Evolutionary conservation across 805 yeast species (phyloP).

Genomic region (Candida xyloterini): DNA sequence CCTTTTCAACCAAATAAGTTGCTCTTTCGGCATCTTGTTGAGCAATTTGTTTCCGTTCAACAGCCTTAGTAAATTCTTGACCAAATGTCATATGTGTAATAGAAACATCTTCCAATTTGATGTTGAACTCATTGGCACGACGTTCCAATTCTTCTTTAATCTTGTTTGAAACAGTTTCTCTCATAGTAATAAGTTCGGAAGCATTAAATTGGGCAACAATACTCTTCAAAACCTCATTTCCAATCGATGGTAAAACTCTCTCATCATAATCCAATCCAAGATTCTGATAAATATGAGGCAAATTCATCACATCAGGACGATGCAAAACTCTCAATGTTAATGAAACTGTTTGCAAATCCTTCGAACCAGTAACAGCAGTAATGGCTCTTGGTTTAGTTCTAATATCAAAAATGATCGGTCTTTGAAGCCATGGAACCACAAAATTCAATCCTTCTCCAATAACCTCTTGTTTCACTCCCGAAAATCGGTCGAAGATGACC

Average conservation of each 20-base stretch:
- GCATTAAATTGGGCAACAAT: slow-evolving; percentile 99
- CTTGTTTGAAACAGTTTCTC: slow-evolving; percentile 89
- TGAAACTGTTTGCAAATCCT: slow-evolving; percentile 94
- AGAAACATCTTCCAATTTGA: slow-evolving; percentile 92
- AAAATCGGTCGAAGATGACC: slow-evolving; percentile 86
- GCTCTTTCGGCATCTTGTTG: slow-evolving; percentile 99
- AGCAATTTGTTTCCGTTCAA: slow-evolving; percentile 97
- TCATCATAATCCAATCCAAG: slow-evolving; percentile 95
- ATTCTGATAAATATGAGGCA: slow-evolving; percentile 86
- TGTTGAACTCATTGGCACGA: slow-evolving; percentile 86
- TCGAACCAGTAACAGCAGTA: slow-evolving; percentile 93
- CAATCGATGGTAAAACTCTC: slow-evolving; percentile 93
- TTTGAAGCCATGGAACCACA: slow-evolving; percentile 92
- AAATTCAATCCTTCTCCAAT: slow-evolving; percentile 97
- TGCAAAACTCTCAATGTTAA: slow-evolving; percentile 89
- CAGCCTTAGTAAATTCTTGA: slow-evolving; percentile 94
- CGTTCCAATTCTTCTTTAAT: slow-evolving; percentile 81
- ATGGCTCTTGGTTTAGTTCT: slow-evolving; percentile 94
- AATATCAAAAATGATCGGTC: slow-evolving; percentile 86
- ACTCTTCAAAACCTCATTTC: slow-evolving; percentile 92
- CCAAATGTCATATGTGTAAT: slow-evolving; percentile 98
- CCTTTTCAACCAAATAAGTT: slow-evolving; percentile 86
- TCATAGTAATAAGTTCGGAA: slow-evolving; percentile 94
- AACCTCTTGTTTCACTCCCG: slow-evolving; percentile 85
- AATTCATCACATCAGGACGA: slow-evolving; percentile 81